Evolutionary conservation across 192 early-diverging fungal genomes (phyloP).

Genomic region (Backusella tuberculispora): DNA sequence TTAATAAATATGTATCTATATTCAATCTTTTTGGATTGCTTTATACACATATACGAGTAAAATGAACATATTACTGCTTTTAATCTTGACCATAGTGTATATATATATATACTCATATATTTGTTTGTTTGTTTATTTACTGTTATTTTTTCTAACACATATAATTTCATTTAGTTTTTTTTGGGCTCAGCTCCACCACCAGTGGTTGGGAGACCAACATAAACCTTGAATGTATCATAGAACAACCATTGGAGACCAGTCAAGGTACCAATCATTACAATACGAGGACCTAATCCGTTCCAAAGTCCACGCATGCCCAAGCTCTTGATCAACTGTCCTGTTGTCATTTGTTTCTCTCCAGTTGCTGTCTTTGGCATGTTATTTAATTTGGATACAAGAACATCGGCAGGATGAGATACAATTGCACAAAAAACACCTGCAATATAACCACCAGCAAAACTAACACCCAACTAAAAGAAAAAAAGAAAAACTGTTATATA

Average conservation of each 20-base stretch:
- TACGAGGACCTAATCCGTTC: constrained; percentile 84
- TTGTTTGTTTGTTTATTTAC: not conserved
- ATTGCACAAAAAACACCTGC: constrained; percentile 89
- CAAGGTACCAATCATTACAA: constrained; percentile 92
- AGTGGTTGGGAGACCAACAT: constrained; percentile 40
- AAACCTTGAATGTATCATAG: constrained; percentile 82
- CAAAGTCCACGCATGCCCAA: constrained; percentile 70
- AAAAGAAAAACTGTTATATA: not conserved
- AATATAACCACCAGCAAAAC: constrained; percentile 85
- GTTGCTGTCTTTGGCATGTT: constrained; percentile 25
- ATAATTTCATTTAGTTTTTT: not conserved
- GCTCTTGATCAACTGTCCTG: constrained; percentile 48
- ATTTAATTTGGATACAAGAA: constrained; percentile 67
- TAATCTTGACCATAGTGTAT: too few relatives aligned
- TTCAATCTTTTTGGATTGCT: too few relatives aligned
- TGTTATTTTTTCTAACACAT: too few relatives aligned
- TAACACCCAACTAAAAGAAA: constrained; percentile 55
- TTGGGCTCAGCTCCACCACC: not conserved
- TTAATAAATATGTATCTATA: constrained; percentile 3
- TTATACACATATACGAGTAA: too few relatives aligned
- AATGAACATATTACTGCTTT: too few relatives aligned
- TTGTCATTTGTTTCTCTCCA: constrained; percentile 34
- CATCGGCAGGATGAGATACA: constrained; percentile 91
- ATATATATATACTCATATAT: not conserved
- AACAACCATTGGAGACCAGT: constrained; percentile 86